These are phyloP conservation scores for Gymnopilus junonius DNA, from an alignment of 768 basidiomycete species.

Conservation along the genomic window DNA sequence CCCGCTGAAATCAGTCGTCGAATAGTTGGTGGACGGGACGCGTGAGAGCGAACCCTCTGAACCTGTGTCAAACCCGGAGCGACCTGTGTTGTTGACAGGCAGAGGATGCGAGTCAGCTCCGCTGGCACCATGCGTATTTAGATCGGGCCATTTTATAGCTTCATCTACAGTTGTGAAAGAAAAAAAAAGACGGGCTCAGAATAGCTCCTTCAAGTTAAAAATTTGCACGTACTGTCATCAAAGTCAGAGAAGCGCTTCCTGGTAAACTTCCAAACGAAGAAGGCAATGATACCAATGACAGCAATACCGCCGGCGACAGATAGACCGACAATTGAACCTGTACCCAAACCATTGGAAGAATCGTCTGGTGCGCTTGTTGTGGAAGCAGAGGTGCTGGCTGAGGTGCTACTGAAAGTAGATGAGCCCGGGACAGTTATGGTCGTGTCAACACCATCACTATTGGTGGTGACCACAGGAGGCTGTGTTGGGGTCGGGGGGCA, in stretches of 20 bases:
- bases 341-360: conserved; percentile 49
- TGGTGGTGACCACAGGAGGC: conserved; percentile 12
- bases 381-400: conserved; percentile 30
- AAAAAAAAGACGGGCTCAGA: conserved; percentile 2
- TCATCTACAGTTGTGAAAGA: conserved; percentile 51
- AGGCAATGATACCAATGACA: conserved; percentile 68
- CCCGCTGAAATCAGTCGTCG: conserved; percentile 53
- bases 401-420: conserved; percentile 17
- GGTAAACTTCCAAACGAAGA: conserved; percentile 87
- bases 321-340: conserved; percentile 78
- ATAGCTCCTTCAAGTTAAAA: neutral
- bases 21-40: conserved; percentile 50
- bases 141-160: conserved; percentile 91
- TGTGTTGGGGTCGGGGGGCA: conserved; percentile 1
- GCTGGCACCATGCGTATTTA: conserved; percentile 63
- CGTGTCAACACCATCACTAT: conserved; percentile 23
- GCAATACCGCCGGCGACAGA: conserved; percentile 84
- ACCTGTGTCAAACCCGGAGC: conserved; percentile 73
- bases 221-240: conserved; percentile 71
- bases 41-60: conserved; percentile 64
- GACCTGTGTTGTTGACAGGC: conserved; percentile 71
- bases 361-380: conserved; percentile 26
- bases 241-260: conserved; percentile 77
- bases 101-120: conserved; percentile 59
- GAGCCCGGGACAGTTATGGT: conserved; percentile 29